Percentiles rank a stretch among this genome's conserved stretches.
These are phyloP conservation scores for Cercospora sojina DNA, from an alignment of 2,329 filamentous ascomycete genomes.

Conservation along the genomic window DNA sequence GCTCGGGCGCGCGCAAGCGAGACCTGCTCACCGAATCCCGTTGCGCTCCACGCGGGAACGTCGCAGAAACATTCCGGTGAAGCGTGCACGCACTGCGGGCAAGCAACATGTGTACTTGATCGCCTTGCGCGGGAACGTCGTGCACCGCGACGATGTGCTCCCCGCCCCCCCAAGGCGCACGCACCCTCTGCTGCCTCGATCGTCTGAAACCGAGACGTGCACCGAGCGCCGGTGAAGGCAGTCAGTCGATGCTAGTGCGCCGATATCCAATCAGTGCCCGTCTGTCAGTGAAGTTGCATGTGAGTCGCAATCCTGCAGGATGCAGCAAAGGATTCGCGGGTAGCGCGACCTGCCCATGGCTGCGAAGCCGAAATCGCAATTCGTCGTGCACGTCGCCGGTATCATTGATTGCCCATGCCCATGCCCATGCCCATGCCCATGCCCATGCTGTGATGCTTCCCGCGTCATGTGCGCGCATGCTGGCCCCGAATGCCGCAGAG, in stretches of 20 bases:
- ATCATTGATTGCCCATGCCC: not conserved
- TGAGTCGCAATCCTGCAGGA: constrained; percentile 18
- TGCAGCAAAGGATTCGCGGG: constrained; percentile 19
- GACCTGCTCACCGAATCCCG: constrained; percentile 11
- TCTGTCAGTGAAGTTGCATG: constrained; percentile 11
- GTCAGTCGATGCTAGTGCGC: constrained; percentile 3
- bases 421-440: too few relatives aligned
- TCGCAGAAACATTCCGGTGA: not conserved
- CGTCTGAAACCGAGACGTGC: constrained; percentile 8
- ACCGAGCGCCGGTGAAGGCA: constrained; percentile 21
- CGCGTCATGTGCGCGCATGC: not conserved
- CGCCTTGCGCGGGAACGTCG: not conserved
- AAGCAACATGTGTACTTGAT: not conserved
- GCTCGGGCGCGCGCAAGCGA: not conserved
- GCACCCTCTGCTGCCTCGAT: not conserved
- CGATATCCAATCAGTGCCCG: constrained; percentile 1
- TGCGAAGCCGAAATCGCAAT: constrained; percentile 12
- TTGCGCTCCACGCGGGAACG: not conserved
- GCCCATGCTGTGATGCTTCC: not conserved
- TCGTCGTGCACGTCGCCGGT: not conserved
- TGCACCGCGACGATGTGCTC: not conserved
- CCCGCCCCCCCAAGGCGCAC: not conserved
- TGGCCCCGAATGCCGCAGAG: not conserved
- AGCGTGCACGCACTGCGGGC: not conserved
- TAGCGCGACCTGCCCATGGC: constrained; percentile 17